A percentile compares a stretch with the other conserved stretches of the same genome.
phyloP scores from a whole-genome alignment of 108 stramenopile genomes.

The Parietichytrium sp. region DNA sequence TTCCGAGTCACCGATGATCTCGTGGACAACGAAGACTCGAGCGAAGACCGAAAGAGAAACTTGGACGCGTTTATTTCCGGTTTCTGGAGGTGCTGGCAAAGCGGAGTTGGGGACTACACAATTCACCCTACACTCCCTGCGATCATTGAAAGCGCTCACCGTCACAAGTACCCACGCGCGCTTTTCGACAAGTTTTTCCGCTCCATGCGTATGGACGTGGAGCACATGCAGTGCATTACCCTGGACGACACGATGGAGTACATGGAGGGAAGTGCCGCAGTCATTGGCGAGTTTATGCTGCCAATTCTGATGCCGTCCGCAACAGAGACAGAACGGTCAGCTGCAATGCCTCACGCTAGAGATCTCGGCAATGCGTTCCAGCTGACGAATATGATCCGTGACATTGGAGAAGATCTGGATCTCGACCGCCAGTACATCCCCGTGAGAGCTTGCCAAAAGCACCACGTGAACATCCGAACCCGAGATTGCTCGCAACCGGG shows the following conservation, averaged over 20 bases:
- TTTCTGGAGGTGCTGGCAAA: conserved; percentile 21
- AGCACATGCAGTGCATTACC: neutral
- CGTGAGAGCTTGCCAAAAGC: neutral
- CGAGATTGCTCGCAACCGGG: neutral
- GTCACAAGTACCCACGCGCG: neutral
- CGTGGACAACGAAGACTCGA: neutral
- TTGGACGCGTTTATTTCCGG: conserved; percentile 24
- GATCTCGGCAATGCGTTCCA: conserved; percentile 91
- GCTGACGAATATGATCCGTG: conserved; percentile 94
- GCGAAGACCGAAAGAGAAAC: neutral
- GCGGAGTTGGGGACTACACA: neutral
- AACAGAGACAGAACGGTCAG: neutral
- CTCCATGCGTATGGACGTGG: conserved; percentile 29
- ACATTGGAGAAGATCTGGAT: conserved; percentile 91
- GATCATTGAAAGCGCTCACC: conserved; percentile 15
- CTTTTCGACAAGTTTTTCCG: conserved; percentile 21
- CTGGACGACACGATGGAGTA: conserved; percentile 36
- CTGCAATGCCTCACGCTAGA: neutral
- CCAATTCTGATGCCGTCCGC: neutral
- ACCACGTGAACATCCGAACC: neutral
- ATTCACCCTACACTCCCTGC: conserved; percentile 13
- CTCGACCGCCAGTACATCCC: conserved; percentile 91
- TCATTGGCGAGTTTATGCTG: conserved; percentile 34
- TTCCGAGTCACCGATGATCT: conserved; percentile 16
- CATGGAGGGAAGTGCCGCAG: conserved; percentile 30